Evolutionary conservation across 768 basidiomycete species (phyloP).

Genomic region (Suillus tomentosus): DNA sequence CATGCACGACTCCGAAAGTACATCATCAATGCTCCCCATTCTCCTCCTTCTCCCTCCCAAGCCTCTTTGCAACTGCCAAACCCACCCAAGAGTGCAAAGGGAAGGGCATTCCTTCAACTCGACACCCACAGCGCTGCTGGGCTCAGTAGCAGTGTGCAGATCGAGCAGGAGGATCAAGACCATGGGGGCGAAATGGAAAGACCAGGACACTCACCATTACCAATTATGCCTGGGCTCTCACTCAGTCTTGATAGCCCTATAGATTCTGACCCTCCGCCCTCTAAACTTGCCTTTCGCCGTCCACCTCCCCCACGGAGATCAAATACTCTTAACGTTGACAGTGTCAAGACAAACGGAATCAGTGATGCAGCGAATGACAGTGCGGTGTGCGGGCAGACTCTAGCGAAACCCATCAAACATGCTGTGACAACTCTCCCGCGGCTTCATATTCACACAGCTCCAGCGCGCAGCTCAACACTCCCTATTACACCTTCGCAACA

Average conservation of each 20-base stretch:
- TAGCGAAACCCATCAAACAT: background rate
- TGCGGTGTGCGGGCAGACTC: too few relatives aligned
- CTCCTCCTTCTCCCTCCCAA: slow-evolving; percentile 11
- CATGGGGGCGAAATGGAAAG: slow-evolving; percentile 56
- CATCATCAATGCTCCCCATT: slow-evolving; percentile 36
- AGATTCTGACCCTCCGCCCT: slow-evolving; percentile 68
- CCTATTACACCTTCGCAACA: slow-evolving; percentile 42
- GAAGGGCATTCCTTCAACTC: slow-evolving; percentile 65
- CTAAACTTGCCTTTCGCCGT: slow-evolving; percentile 54
- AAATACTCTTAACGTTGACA: slow-evolving; percentile 51
- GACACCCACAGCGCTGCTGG: slow-evolving; percentile 58
- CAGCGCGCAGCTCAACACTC: slow-evolving; percentile 60
- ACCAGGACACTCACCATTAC: slow-evolving; percentile 50
- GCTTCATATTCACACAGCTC: slow-evolving; percentile 61
- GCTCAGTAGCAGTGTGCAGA: slow-evolving; percentile 33
- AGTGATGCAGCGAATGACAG: background rate
- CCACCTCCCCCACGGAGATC: slow-evolving; percentile 58
- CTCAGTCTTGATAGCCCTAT: slow-evolving; percentile 42
- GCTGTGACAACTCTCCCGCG: slow-evolving; percentile 45
- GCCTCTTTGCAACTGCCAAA: slow-evolving; percentile 22
- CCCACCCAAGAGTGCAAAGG: slow-evolving; percentile 32
- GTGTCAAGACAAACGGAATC: background rate
- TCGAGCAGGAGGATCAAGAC: background rate
- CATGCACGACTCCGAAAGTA: slow-evolving; percentile 57
- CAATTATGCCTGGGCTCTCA: slow-evolving; percentile 54